phyloP scores from a whole-genome alignment of 177 flowering plant genomes.

The Vitis hybrid region DNA sequence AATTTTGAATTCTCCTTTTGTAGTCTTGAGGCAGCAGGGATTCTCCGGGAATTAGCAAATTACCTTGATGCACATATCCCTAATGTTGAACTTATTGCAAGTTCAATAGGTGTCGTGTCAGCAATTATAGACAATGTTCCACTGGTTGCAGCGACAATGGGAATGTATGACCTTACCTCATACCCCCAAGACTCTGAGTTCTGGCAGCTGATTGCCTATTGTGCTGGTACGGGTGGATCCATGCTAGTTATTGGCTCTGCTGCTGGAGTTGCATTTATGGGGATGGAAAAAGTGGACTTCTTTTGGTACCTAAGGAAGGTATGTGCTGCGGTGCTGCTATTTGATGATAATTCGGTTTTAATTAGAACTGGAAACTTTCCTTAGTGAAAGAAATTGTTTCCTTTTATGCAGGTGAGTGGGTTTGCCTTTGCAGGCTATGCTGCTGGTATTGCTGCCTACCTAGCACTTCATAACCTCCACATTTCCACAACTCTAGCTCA shows the following conservation, averaged over 20 bases:
- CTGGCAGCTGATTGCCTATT: constrained; percentile 91
- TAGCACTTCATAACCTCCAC: constrained; percentile 66
- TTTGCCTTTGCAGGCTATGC: constrained; percentile 95
- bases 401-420: constrained; percentile 75
- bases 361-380: background rate
- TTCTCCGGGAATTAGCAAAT: constrained; percentile 88
- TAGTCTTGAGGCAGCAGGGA: constrained; percentile 94
- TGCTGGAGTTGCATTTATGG: constrained; percentile 99
- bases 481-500: constrained; percentile 57
- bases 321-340: constrained; percentile 13
- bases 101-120: constrained; percentile 90
- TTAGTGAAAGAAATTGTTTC: constrained; percentile 3
- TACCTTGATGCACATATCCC: constrained; percentile 89
- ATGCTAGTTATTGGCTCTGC: constrained; percentile 97
- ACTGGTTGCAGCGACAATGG: constrained; percentile 95
- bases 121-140: constrained; percentile 98
- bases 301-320: constrained; percentile 98
- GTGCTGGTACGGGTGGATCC: constrained; percentile 99
- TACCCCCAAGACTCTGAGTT: constrained; percentile 91
- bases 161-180: constrained; percentile 90
- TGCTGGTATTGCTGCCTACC: constrained; percentile 82
- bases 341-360: background rate
- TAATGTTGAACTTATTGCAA: constrained; percentile 75
- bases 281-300: constrained; percentile 97
- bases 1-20: constrained; percentile 4